Percentiles rank a stretch among this genome's conserved stretches.
These are phyloP conservation scores for Dictyostelium purpureum DNA, from an alignment of 78 protist species.

Conservation along the genomic window DNA sequence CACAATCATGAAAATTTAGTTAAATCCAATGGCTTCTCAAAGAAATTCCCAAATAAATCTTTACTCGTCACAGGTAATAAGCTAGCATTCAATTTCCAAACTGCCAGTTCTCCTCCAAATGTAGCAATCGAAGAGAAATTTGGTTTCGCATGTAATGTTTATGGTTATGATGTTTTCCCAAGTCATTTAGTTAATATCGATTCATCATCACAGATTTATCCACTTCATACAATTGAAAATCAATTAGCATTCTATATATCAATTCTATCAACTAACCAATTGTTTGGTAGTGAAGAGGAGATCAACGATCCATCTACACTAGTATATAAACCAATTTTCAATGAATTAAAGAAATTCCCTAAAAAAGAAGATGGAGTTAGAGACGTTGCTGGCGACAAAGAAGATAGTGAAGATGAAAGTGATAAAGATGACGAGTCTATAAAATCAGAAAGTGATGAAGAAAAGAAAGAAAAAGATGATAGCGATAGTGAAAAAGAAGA, in stretches of 20 bases:
- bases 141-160: constrained; percentile 25
- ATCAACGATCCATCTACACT: neutral
- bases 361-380: neutral
- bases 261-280: neutral
- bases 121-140: neutral
- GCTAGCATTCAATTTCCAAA: constrained; percentile 42
- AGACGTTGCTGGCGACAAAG: neutral
- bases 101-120: constrained; percentile 19
- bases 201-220: neutral
- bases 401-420: neutral
- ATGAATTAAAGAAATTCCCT: neutral
- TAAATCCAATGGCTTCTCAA: constrained; percentile 23
- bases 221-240: constrained; percentile 6
- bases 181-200: neutral
- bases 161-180: constrained; percentile 9
- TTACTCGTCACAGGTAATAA: constrained; percentile 47
- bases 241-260: constrained; percentile 38
- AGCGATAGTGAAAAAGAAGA: neutral
- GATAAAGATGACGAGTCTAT: constrained; percentile 9
- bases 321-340: neutral
- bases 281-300: neutral
- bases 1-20: neutral
- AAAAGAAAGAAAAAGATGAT: neutral
- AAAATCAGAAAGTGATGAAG: constrained; percentile 14
- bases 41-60: constrained; percentile 34